These are phyloP conservation scores for Coprinellus aureogranulatus DNA, from an alignment of 768 basidiomycete species.

Conservation along the genomic window DNA sequence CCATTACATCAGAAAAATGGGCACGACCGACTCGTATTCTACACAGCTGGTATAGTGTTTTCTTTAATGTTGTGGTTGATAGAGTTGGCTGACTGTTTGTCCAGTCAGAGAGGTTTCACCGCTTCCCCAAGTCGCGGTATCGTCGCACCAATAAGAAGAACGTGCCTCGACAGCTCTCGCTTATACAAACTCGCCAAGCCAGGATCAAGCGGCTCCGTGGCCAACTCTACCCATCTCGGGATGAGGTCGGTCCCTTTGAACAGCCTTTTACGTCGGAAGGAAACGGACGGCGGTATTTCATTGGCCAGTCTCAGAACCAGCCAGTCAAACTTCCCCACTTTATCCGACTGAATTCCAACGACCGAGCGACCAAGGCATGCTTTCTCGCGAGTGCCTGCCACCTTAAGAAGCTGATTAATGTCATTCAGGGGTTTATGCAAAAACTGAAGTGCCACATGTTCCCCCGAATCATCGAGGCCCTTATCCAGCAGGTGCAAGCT, in stretches of 20 bases:
- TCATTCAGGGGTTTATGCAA: not conserved
- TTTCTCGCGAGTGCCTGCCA: not conserved
- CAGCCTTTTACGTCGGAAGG: not conserved
- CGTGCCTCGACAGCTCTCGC: not conserved
- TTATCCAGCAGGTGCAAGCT: not conserved
- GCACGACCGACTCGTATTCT: conserved; percentile 8
- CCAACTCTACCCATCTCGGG: not conserved
- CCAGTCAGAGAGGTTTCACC: not conserved
- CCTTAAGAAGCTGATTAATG: not conserved
- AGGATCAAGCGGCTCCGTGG: not conserved
- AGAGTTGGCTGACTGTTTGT: not conserved
- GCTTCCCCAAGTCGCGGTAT: not conserved
- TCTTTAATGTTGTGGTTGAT: not conserved
- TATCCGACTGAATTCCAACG: not conserved
- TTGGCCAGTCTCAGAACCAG: not conserved
- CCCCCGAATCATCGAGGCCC: not conserved
- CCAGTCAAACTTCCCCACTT: not conserved
- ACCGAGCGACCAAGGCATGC: not conserved
- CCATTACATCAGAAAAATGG: not conserved
- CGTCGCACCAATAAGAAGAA: not conserved
- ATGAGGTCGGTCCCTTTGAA: too few species aligned
- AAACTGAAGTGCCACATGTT: not conserved
- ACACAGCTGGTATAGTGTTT: conserved; percentile 17
- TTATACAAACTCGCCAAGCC: not conserved
- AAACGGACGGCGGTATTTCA: not conserved